Conservation (phyloP, 176 grass and related monocot species). For the Oryza coarctata region DNA sequence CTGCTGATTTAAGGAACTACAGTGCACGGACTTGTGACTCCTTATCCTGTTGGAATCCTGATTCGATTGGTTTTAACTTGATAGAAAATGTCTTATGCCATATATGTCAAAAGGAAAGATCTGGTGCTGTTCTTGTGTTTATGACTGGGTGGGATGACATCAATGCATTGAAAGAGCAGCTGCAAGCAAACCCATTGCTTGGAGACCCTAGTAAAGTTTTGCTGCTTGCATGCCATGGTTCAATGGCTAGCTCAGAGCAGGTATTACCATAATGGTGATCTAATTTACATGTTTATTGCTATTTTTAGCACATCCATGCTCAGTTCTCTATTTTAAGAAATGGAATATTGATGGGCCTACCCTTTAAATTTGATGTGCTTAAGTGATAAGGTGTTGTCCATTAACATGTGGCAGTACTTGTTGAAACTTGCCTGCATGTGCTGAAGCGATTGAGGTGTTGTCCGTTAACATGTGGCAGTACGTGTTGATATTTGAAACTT, state of each 20-base stretch:
- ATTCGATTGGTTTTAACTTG: constrained; percentile 98
- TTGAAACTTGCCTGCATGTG: not conserved
- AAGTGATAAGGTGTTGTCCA: not conserved
- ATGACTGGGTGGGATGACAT: constrained; percentile 99
- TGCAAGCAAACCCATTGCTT: constrained; percentile 87
- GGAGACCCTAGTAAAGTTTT: constrained; percentile 92
- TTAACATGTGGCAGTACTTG: constrained; percentile 1
- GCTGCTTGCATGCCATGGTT: constrained; percentile 90
- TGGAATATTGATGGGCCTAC: not conserved
- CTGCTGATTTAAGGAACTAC: constrained; percentile 90
- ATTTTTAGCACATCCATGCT: not conserved
- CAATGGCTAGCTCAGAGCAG: constrained; percentile 97
- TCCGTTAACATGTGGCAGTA: not conserved
- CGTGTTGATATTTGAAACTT: not conserved
- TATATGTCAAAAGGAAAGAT: constrained; percentile 85
- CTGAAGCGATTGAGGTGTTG: not conserved
- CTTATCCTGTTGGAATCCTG: constrained; percentile 92
- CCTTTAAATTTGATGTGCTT: not conserved
- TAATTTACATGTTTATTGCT: not conserved
- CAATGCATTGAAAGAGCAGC: constrained; percentile 91
- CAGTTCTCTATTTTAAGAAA: constrained; percentile 25
- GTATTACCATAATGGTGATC: constrained; percentile 35
- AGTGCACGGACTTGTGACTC: constrained; percentile 73
- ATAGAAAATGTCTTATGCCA: constrained; percentile 89
- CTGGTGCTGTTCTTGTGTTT: constrained; percentile 92